These are phyloP conservation scores for Angomonas desouzai DNA, from an alignment of 208 protist species.

Conservation along the genomic window DNA sequence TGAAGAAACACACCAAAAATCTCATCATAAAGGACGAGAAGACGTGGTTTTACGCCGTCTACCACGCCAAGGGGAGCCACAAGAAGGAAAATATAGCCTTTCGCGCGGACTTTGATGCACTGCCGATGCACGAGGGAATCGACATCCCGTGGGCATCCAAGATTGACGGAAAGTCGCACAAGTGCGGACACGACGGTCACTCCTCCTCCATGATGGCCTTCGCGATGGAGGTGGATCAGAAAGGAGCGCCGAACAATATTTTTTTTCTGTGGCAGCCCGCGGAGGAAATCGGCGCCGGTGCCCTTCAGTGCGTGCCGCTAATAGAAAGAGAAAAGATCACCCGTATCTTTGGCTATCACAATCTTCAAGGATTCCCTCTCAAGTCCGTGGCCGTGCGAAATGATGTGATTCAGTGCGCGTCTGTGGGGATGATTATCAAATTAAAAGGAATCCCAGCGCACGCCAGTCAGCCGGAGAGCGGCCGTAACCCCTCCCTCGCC, in stretches of 20 bases:
- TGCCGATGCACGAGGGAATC: constrained; percentile 37
- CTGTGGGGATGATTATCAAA: constrained; percentile 41
- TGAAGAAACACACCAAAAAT: constrained; percentile 22
- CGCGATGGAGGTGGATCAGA: constrained; percentile 44
- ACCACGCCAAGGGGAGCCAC: constrained; percentile 19
- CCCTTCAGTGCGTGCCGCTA: constrained; percentile 37
- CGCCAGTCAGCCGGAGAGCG: constrained; percentile 32
- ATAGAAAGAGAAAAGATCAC: constrained; percentile 32
- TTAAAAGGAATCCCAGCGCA: constrained; percentile 29
- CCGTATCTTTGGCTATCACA: constrained; percentile 42
- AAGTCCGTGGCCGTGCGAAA: constrained; percentile 29
- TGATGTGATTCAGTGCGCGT: constrained; percentile 35
- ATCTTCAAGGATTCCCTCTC: constrained; percentile 32
- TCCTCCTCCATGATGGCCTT: constrained; percentile 32
- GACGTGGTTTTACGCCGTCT: constrained; percentile 40
- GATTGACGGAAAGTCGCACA: constrained; percentile 33
- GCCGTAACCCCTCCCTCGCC: constrained; percentile 30
- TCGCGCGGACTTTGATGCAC: constrained; percentile 38
- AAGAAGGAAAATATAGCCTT: constrained; percentile 27
- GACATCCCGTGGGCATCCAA: constrained; percentile 36
- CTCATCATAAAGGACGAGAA: constrained; percentile 25
- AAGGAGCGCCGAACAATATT: constrained; percentile 31
- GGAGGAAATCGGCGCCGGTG: constrained; percentile 31
- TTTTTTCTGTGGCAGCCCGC: constrained; percentile 45
- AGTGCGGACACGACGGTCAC: constrained; percentile 43